Evolutionary conservation across 179 eudicot species (phyloP).

Genomic region (Nepenthes alata): DNA sequence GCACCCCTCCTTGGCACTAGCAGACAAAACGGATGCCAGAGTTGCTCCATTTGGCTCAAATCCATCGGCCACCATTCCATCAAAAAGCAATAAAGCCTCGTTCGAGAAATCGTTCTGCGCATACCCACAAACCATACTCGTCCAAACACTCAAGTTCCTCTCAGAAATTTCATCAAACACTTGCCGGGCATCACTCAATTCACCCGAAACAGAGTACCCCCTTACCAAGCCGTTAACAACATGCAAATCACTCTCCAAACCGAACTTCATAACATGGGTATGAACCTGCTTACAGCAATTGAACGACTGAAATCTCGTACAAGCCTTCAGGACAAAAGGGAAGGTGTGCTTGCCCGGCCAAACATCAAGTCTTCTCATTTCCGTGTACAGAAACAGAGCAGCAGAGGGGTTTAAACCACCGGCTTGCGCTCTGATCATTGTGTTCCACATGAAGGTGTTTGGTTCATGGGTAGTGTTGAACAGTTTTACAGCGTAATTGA

Average conservation of each 20-base stretch:
- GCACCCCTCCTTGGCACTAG: slow-evolving; percentile 60
- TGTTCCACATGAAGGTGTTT: slow-evolving; percentile 61
- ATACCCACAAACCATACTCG: slow-evolving; percentile 68
- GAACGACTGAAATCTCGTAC: slow-evolving; percentile 20
- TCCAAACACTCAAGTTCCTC: slow-evolving; percentile 64
- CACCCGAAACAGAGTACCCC: slow-evolving; percentile 27
- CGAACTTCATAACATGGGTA: slow-evolving; percentile 31
- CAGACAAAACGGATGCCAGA: slow-evolving; percentile 59
- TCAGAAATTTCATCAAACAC: slow-evolving; percentile 49
- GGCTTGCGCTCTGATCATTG: slow-evolving; percentile 53
- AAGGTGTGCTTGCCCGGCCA: slow-evolving; percentile 61
- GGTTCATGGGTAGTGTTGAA: slow-evolving; percentile 28
- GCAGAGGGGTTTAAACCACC: slow-evolving; percentile 19
- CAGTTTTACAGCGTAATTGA: slow-evolving; percentile 37
- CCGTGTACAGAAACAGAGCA: slow-evolving; percentile 30
- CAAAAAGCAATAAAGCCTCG: slow-evolving; percentile 48
- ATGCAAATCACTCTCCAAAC: slow-evolving; percentile 42
- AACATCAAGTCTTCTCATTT: slow-evolving; percentile 34
- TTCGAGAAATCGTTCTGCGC: slow-evolving; percentile 36
- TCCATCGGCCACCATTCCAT: slow-evolving; percentile 37
- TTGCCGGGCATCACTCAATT: slow-evolving; percentile 28
- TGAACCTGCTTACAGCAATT: slow-evolving; percentile 41
- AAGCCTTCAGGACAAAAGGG: slow-evolving; percentile 55
- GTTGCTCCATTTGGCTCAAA: slow-evolving; percentile 55
- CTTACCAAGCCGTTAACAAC: slow-evolving; percentile 53